Conservation (phyloP, 352 stramenopile species). For the Globisporangium takayamanum region DNA sequence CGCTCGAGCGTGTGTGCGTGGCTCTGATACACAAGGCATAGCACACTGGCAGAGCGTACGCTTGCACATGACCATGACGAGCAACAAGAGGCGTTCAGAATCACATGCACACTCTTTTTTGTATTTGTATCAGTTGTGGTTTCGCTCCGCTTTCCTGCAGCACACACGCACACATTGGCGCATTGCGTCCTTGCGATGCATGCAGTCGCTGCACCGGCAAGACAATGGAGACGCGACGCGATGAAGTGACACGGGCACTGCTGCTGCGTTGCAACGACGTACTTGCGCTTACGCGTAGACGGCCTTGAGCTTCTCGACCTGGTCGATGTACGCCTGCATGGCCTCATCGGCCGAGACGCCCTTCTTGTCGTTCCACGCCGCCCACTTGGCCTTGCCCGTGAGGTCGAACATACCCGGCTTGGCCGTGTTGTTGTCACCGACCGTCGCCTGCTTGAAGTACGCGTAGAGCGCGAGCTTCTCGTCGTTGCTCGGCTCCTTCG, state of each 20-base stretch:
- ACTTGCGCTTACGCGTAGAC: conserved; percentile 53
- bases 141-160: too few species aligned
- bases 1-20: too few species aligned
- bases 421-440: conserved; percentile 79
- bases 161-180: too few species aligned
- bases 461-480: conserved; percentile 88
- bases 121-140: too few species aligned
- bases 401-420: conserved; percentile 86
- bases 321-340: conserved; percentile 84
- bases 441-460: conserved; percentile 88
- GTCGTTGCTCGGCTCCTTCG: conserved; percentile 77
- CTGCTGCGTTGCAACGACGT: background rate
- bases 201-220: too few species aligned
- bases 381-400: conserved; percentile 86
- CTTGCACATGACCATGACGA: too few species aligned
- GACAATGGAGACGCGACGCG: too few species aligned
- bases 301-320: conserved; percentile 80
- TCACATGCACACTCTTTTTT: too few species aligned
- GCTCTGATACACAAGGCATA: background rate
- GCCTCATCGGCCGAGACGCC: conserved; percentile 76
- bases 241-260: background rate
- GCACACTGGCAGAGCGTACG: too few species aligned
- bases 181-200: too few species aligned
- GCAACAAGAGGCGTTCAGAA: too few species aligned
- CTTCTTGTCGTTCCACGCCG: conserved; percentile 85